Evolutionary conservation across 345 rosid genomes (phyloP).

Genomic region (Noccaea caerulescens): DNA sequence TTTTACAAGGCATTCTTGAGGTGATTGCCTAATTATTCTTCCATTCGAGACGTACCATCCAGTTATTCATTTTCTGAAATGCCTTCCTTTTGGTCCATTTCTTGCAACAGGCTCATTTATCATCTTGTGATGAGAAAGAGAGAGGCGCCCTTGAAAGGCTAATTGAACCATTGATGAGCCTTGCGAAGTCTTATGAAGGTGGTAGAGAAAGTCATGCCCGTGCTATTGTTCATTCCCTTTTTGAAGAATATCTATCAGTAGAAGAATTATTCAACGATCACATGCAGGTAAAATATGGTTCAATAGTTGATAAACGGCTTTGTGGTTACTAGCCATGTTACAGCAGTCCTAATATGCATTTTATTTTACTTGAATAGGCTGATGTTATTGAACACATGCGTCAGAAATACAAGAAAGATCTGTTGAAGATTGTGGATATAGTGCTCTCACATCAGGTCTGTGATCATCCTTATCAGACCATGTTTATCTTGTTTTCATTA

Average conservation of each 20-base stretch:
- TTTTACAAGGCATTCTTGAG: conserved; percentile 72
- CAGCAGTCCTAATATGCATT: background rate
- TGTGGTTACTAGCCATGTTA: background rate
- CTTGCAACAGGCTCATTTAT: conserved; percentile 64
- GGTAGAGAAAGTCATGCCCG: conserved; percentile 97
- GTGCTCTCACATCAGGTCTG: conserved; percentile 97
- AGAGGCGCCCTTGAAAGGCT: conserved; percentile 89
- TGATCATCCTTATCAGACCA: conserved; percentile 22
- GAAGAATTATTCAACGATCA: conserved; percentile 93
- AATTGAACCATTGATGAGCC: conserved; percentile 85
- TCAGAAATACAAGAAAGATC: conserved; percentile 91
- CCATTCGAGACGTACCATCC: conserved; percentile 18
- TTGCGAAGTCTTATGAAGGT: conserved; percentile 94
- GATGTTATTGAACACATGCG: conserved; percentile 96
- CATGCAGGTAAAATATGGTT: conserved; percentile 59
- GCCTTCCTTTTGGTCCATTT: conserved; percentile 22
- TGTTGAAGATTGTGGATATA: conserved; percentile 83
- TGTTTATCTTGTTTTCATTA: conserved; percentile 11
- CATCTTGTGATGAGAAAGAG: conserved; percentile 76
- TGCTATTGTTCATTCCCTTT: conserved; percentile 86
- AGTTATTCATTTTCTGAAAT: conserved; percentile 13
- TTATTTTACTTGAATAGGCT: conserved; percentile 56
- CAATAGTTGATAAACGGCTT: background rate
- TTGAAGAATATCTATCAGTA: conserved; percentile 86
- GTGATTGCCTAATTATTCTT: conserved; percentile 47